Base-by-base conservation (phyloP, 176 grass and related monocot species). In the Oryza punctata region DNA sequence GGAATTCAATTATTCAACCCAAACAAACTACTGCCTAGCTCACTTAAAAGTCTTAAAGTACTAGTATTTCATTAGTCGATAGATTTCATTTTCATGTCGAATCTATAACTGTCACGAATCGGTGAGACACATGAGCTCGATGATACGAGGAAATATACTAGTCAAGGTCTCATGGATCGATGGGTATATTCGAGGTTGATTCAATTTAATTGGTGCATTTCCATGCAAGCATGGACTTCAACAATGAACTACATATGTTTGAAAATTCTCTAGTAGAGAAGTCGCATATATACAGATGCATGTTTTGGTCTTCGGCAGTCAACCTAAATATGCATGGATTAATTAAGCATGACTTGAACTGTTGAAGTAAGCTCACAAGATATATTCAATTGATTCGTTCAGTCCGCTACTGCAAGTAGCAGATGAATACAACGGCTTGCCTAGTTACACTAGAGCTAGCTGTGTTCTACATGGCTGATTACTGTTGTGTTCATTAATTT, bases 11-110 rank as follows among this genome's bases (percentile, higher is more conserved):
- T n/a, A 44, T 84, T 69, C 45, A 41, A 69, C 26, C 5, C 19
- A 50, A 50, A 50, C 50, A 54, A 54, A 54, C 52, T 57, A 57
- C 52, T 57, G 52, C 21, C 52, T 57, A n/a, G 52, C 52, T 57
- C 52, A 57, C 52, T 21, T 57, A 8, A 21, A 57, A n/a, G 19
- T 57, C 52, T 10, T 67, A 35, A 68, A 67, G 1, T 49, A 26
- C 13, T 57, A 38, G 33, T 35, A 26, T 41, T 57, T 23, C 21
- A 83, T 67, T 52, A 5, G 29, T 68, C 2, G 16, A 70, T 30
- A 71, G 45, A 35, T 40, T 72, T 79, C 68, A 73, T 25, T 79
- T 29, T 37, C 24, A 63, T 72, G 68, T 54, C 69, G 27, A 54
- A 70, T 65, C 14, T 63, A 65, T 25, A 37, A 37, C 44, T 46